Evolutionary conservation across 2,329 filamentous ascomycete species (phyloP).

Genomic region (Juglanconis oblonga): DNA sequence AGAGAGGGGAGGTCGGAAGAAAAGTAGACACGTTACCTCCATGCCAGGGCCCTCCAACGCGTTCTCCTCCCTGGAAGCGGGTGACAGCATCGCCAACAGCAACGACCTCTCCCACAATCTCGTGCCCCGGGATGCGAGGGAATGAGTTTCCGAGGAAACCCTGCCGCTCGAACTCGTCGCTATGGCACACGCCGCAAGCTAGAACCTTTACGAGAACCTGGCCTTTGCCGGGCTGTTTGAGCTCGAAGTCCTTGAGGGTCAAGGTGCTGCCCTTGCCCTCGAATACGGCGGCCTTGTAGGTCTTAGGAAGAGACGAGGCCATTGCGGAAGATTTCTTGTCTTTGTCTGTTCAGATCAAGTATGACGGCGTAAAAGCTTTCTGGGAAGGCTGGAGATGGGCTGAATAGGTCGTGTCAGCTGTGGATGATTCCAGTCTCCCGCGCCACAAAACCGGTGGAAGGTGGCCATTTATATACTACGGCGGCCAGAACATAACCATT

Average conservation of each 20-base stretch:
- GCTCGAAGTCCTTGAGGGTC: conserved; percentile 55
- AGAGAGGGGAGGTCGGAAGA: not conserved
- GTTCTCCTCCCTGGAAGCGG: conserved; percentile 60
- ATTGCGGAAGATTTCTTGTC: not conserved
- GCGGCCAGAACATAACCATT: too few species aligned
- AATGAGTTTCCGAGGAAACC: conserved; percentile 54
- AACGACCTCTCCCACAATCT: conserved; percentile 66
- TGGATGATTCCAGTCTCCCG: too few species aligned
- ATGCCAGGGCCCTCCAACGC: conserved; percentile 68
- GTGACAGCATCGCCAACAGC: conserved; percentile 56
- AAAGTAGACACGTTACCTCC: conserved; percentile 44
- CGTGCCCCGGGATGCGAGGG: conserved; percentile 67
- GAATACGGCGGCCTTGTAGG: conserved; percentile 65
- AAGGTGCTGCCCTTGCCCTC: conserved; percentile 50
- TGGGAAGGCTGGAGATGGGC: not conserved
- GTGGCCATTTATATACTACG: too few species aligned
- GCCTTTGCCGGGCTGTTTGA: conserved; percentile 52
- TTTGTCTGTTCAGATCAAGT: not conserved
- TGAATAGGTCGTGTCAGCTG: too few species aligned
- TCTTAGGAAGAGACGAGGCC: conserved; percentile 50
- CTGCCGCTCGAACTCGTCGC: conserved; percentile 47
- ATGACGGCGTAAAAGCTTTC: not conserved
- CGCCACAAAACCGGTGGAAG: too few species aligned
- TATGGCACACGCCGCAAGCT: conserved; percentile 71
- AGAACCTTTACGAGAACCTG: conserved; percentile 69